Base-by-base conservation (phyloP, 73 alveolate species). In the Stentor roeselii region DNA sequence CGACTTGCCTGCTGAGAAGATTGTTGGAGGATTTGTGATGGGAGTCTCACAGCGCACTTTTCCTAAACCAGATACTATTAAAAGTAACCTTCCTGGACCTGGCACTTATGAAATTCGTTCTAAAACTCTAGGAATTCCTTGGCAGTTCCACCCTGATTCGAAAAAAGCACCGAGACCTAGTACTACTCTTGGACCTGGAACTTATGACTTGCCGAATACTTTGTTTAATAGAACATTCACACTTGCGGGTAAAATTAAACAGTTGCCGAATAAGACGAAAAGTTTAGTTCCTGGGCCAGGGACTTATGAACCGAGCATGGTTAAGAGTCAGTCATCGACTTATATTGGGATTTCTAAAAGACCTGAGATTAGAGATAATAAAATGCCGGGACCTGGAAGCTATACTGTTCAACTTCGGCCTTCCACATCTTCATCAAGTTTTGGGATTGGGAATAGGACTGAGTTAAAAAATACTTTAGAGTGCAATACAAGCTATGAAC, bases 371-470 rank as follows among this genome's bases (percentile, higher is more conserved):
- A 67, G 2, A 67, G 2, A 21, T 21, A 67, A 2, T 32, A 50
- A 50, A 6, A 2, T 32, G 21, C 80, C 80, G 34, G 80, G 80
- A 32, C 80, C 80, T 30, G 80, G 80, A 0, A 67, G 50, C 37
- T 67, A 67, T 67, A 32, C n/a, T 30, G 41, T 2, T 21, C n/a
- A 67, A 67, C 0, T 2, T 21, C 41, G 2, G 27, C 37, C 37
- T 21, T 32, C n/a, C 27, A 58, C 74, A 21, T 21, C 50, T 21
- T 21, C 50, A 30, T 15, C 80, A 21, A 30, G 21, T 21, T 67
- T 67, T 67, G 80, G 80, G 1, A 67, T 36, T 21, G 37, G 21
- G 27, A 67, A 67, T 27, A n/a, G 37, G 37, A 21, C 11, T 21
- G 41, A 67, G 14, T 27, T 32, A 30, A 11, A 14, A 1, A 67